Evolutionary conservation across 1,284 basidiomycete species (phyloP).

Genomic region (Gastroboletus turbinatus): DNA sequence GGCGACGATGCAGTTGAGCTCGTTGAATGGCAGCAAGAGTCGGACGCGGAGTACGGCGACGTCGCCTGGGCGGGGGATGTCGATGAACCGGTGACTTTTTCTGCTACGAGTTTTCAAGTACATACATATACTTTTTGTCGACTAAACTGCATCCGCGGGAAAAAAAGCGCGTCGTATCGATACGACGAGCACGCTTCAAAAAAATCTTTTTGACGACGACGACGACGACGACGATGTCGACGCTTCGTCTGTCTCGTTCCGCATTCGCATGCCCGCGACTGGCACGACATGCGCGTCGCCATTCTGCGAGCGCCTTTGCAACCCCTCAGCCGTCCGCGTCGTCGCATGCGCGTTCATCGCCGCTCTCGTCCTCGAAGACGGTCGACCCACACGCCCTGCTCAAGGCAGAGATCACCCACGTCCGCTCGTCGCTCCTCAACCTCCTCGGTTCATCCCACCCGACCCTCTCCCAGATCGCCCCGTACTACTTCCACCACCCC

Average conservation of each 20-base stretch:
- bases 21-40: slow-evolving; percentile 22
- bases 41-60: slow-evolving; percentile 31
- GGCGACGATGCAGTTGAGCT: neutral
- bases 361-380: slow-evolving; percentile 19
- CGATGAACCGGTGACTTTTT: slow-evolving; percentile 10
- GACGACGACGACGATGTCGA: slow-evolving; percentile 22
- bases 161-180: slow-evolving; percentile 5
- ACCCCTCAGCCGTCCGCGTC: slow-evolving; percentile 18
- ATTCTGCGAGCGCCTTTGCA: slow-evolving; percentile 29
- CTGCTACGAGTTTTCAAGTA: neutral
- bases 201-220: slow-evolving; percentile 6
- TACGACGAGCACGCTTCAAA: neutral
- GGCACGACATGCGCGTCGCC: slow-evolving; percentile 21
- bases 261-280: slow-evolving; percentile 1
- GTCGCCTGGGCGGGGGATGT: slow-evolving; percentile 28
- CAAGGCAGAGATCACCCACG: slow-evolving; percentile 69
- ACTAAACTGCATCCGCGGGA: slow-evolving; percentile 19
- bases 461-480: slow-evolving; percentile 82
- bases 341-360: slow-evolving; percentile 12
- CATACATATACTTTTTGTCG: neutral
- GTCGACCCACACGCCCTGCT: slow-evolving; percentile 70
- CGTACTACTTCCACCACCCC: slow-evolving; percentile 89
- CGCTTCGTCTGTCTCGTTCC: slow-evolving; percentile 16
- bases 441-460: slow-evolving; percentile 90
- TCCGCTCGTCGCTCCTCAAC: slow-evolving; percentile 75